Conservation (phyloP, 345 rosid species). For the Stellera chamaejasme region DNA sequence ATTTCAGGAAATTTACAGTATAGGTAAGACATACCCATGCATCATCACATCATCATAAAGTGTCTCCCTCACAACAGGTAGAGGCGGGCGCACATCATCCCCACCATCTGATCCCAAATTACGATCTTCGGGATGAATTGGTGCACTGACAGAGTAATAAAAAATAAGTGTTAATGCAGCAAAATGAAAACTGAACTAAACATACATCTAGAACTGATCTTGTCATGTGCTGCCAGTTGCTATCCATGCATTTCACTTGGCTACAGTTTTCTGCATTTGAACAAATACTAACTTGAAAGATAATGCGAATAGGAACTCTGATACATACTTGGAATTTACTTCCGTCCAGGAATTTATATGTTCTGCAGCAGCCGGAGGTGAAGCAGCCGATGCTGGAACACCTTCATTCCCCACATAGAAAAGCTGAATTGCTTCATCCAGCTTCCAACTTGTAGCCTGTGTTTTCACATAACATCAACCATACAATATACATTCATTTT, state of each 20-base stretch:
- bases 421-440: slow-evolving; percentile 93
- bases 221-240: too few relatives aligned
- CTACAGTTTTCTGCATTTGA: too few relatives aligned
- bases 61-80: slow-evolving; percentile 93
- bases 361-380: slow-evolving; percentile 31
- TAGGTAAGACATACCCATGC: slow-evolving; percentile 41
- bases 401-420: slow-evolving; percentile 82
- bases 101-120: slow-evolving; percentile 29
- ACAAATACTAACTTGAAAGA: not conserved
- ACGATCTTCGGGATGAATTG: slow-evolving; percentile 27
- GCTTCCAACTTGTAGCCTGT: slow-evolving; percentile 96
- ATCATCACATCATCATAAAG: slow-evolving; percentile 69
- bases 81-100: slow-evolving; percentile 88
- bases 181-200: too few relatives aligned
- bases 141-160: slow-evolving; percentile 27
- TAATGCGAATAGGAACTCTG: not conserved
- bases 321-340: slow-evolving; percentile 36
- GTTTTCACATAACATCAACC: slow-evolving; percentile 8
- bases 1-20: slow-evolving; percentile 3
- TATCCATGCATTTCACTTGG: too few relatives aligned
- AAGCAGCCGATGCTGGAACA: slow-evolving; percentile 29
- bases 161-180: slow-evolving; percentile 1
- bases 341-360: slow-evolving; percentile 20
- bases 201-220: too few relatives aligned
- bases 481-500: not conserved